Base-by-base conservation (phyloP, 768 basidiomycete genomes). In the Russula emetica region DNA sequence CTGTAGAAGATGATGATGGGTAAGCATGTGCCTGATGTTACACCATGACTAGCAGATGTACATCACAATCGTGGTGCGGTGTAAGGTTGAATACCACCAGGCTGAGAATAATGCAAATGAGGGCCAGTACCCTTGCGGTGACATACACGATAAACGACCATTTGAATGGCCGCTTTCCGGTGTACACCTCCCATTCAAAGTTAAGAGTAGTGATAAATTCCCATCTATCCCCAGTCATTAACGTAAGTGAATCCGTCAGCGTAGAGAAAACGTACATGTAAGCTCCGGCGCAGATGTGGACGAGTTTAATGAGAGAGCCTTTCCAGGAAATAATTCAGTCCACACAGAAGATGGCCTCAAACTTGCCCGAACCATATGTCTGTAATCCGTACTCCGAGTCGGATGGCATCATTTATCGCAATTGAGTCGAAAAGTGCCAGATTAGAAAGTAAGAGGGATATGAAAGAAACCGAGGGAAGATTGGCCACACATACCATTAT, bases 141-240 rank as follows among this genome's bases (percentile, higher is more conserved):
- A 61, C 13, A 36, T 67, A 67, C 3, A 55, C 55, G 36, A 65
- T 13, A 9, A 67, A 66, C 8, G 66, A 67, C 66, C 66, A 67
- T 52, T 64, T 64, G 56, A 59, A 66, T 26, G 50, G 58, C 20
- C 66, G 64, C 24, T 30, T 44, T 20, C 66, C 64, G 18, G 64
- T 67, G 64, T 60, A 67, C 4, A 67, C 55, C 44, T 67, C 64
- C 64, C 54, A 61, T 30, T 66, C 64, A 7, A 66, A 67, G 10
- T 47, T 44, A 14, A 67, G 58, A 5, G 64, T 61, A 7, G 51
- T 67, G 2, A 66, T 1, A 38, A 34, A 67, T 36, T 67, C 66
- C 66, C 66, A 67, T 28, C 66, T 67, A 28, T 22, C 26, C 30
- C 0, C 9, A 11, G 7, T 40, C 13, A 36, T 54, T 11, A 60